Evolutionary conservation across 257 asterid genomes (phyloP), one percentile per base, ranked within the genome.

Genomic region (Forsythia viridissima): DNA sequence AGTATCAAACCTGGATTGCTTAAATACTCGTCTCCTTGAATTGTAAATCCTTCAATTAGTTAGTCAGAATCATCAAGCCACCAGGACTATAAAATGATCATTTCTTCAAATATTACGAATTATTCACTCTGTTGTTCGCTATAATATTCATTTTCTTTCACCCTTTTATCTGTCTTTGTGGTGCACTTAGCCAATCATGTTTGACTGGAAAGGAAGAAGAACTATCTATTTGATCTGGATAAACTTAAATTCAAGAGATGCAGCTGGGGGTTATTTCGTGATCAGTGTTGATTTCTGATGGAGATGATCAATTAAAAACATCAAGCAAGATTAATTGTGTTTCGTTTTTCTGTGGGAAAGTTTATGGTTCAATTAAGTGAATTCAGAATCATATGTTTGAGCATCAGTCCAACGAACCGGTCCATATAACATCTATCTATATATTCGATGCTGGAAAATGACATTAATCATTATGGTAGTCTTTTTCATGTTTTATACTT

Each of bases 201-300:
- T 40, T 40, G 74, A 37, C 44, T 42, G 13, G 51, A 70, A 70
- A 70, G 34, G 43, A 18, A 10, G 34, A 38, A 4, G 43, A 70
- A 70, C 37, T 39, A 41, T 70, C 15, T 21, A 21, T 21, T 96
- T 73, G 97, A 96, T 86, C 90, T 92, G 80, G 92, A 89, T 71
- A 85, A 89, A 78, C 87, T 93, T 88, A 93, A 96, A 80, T 84
- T 86, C 81, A 92, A 96, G 89, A 88, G 99, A 80, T 61, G 78
- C 67, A 81, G 97, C 72, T 96, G 99, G 99, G 99, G 99, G 13
- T 77, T 93, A 9, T 93, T 90, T 73, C 98, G 98, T 38, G 99
- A 93, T 81, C 91, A 97, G 8, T 96, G 99, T 69, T 21, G 18
- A 21, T 68, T 40, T 67, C 46, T 52, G 18, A 11, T 10, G 21